phyloP scores from a whole-genome alignment of 192 early-diverging fungal genomes.

The Coemansia sp. region DNA sequence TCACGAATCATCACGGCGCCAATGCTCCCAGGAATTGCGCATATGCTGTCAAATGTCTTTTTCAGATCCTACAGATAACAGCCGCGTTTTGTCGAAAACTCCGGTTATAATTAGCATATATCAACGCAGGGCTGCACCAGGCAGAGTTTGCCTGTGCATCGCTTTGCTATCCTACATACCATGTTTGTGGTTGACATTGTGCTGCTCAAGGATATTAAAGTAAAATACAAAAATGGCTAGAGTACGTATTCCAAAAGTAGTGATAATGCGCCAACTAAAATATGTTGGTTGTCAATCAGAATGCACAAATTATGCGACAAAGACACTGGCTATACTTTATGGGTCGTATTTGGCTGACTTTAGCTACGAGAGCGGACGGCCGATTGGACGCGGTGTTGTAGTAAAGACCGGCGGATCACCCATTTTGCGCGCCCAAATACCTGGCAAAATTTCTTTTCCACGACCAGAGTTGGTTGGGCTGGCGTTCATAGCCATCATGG shows the following conservation, averaged over 20 bases:
- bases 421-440: slow-evolving; percentile 35
- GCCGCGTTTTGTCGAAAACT: too few species aligned
- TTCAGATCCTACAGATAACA: slow-evolving; percentile 35
- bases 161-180: background rate
- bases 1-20: slow-evolving; percentile 52
- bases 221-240: background rate
- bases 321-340: background rate
- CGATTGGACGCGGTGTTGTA: slow-evolving; percentile 18
- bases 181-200: slow-evolving; percentile 7
- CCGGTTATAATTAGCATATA: too few species aligned
- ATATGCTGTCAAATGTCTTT: slow-evolving; percentile 51
- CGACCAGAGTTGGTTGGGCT: background rate
- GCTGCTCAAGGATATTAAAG: background rate
- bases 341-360: background rate
- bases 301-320: background rate
- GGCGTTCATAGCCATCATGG: slow-evolving; percentile 11
- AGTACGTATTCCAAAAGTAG: background rate
- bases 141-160: too few species aligned
- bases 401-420: slow-evolving; percentile 38
- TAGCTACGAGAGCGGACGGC: slow-evolving; percentile 12
- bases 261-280: background rate
- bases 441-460: background rate
- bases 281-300: background rate
- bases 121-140: too few species aligned
- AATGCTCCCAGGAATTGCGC: slow-evolving; percentile 37